Evolutionary conservation across 768 basidiomycete species (phyloP), one percentile per base, ranked within the genome.

Genomic region (Kwoniella sp.): DNA sequence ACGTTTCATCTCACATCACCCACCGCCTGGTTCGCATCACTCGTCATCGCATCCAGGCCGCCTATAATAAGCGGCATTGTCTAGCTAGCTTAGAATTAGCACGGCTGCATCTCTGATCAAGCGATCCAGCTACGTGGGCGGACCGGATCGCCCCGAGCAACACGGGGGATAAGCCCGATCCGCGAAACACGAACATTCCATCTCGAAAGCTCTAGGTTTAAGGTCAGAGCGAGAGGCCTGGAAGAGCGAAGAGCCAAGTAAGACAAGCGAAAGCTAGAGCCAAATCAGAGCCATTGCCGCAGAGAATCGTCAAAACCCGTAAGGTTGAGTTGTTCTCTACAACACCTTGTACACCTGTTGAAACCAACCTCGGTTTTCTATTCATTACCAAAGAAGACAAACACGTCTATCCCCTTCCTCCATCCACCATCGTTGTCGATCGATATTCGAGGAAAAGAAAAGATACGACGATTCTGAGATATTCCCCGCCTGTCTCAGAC

Each of bases 261-360:
- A 11, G 41, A 45, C 9, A 17, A 7, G 41, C 41, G 41, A 45
- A 20, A 45, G 34, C n/a, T n/a, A n/a, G 28, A 11, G 25, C 25
- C 9, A 51, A 25, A 22, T 51, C 11, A 12, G 28, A 29, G 45
- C 38, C 28, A 58, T 23, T 58, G 51, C 58, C 58, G 58, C 58
- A 48, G 58, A 60, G 47, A 52, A 60, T 51, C 58, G 31, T 60
- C 47, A 48, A 26, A 20, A 58, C 26, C 48, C 47, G 34, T 41
- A 13, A 57, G 23, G 34, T 30, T 52, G 48, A 60, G 22, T 34
- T 29, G 34, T 20, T 55, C 54, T 31, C n/a, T 34, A 55, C 5
- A 17, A 45, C 41, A 45, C 20, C 41, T 9, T 11, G 41, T 11
- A 45, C 41, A 55, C 22, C 54, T 9, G n/a, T 31, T 34, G 3